Evolutionary conservation across 305 asterid species (phyloP).

Genomic region (Rubia peregrina): DNA sequence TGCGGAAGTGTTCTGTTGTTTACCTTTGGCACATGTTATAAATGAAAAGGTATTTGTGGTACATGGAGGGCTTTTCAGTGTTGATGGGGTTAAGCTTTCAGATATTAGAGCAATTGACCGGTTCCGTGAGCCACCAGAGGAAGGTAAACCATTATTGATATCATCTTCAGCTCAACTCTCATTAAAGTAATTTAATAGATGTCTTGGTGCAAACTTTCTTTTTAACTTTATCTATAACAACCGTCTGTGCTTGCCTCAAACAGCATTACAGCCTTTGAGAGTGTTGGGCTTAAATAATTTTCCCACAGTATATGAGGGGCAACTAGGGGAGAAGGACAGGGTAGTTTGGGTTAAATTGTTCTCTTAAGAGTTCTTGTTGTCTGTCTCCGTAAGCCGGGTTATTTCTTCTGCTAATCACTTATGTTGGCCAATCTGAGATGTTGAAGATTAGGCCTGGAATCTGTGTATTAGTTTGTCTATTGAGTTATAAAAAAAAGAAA

Average conservation of each 20-base stretch:
- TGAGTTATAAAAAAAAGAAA: no score
- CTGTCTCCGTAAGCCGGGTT: background rate
- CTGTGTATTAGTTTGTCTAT: background rate
- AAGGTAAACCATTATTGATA: conserved; percentile 48
- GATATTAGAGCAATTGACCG: conserved; percentile 87
- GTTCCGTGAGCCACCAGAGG: conserved; percentile 98
- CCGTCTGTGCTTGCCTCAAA: background rate
- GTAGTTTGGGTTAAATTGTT: background rate
- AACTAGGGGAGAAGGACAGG: background rate
- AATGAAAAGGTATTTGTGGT: conserved; percentile 78
- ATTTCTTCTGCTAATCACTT: background rate
- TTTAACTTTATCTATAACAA: background rate
- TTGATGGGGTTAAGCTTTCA: conserved; percentile 90
- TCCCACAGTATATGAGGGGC: background rate
- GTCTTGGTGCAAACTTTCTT: background rate
- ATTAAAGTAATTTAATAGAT: background rate
- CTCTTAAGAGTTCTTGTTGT: background rate
- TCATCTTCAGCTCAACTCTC: background rate
- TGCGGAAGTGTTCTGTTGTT: conserved; percentile 95
- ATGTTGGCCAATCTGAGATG: background rate
- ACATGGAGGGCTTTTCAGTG: conserved; percentile 98
- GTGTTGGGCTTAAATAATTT: background rate
- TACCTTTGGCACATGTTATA: conserved; percentile 92
- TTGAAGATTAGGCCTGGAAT: background rate
- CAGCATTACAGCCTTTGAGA: background rate